phyloP scores from a whole-genome alignment of 2,329 filamentous ascomycete genomes.

The Fusarium algeriense region DNA sequence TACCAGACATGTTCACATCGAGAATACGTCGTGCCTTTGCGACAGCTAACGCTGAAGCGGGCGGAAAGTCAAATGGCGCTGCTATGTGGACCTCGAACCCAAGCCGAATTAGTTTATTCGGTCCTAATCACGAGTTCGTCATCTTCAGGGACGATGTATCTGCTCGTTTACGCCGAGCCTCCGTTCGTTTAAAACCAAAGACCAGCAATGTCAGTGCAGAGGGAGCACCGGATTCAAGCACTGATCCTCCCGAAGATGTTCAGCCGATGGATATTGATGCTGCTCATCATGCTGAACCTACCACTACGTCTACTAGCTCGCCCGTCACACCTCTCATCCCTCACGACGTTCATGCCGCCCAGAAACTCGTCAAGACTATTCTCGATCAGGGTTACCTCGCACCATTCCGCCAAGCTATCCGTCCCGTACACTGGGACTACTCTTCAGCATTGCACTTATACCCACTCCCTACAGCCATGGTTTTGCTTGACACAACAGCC shows the following conservation, averaged over 20 bases:
- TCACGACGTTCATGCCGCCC: constrained; percentile 70
- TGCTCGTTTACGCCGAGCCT: constrained; percentile 79
- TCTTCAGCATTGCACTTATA: constrained; percentile 82
- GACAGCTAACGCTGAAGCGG: constrained; percentile 78
- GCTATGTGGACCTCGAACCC: constrained; percentile 94
- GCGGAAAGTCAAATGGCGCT: constrained; percentile 61
- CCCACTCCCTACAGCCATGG: constrained; percentile 85
- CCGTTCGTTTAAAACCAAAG: constrained; percentile 74
- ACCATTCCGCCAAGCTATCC: constrained; percentile 82
- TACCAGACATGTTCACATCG: constrained; percentile 92
- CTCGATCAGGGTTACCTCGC: constrained; percentile 91
- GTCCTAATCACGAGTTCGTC: constrained; percentile 87
- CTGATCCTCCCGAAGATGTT: constrained; percentile 27
- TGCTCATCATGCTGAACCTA: constrained; percentile 38
- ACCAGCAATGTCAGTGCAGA: constrained; percentile 52
- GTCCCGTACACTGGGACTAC: constrained; percentile 93
- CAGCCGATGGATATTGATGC: constrained; percentile 58
- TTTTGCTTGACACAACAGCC: constrained; percentile 84
- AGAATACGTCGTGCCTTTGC: constrained; percentile 85
- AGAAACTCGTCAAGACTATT: constrained; percentile 88
- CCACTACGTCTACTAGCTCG: constrained; percentile 26
- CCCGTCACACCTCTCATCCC: constrained; percentile 57
- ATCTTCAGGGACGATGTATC: constrained; percentile 90
- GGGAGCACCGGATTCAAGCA: constrained; percentile 35
- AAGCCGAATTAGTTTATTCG: constrained; percentile 84